These are phyloP conservation scores for Dichomitus squalens DNA, from an alignment of 1,284 basidiomycete species.

Conservation along the genomic window DNA sequence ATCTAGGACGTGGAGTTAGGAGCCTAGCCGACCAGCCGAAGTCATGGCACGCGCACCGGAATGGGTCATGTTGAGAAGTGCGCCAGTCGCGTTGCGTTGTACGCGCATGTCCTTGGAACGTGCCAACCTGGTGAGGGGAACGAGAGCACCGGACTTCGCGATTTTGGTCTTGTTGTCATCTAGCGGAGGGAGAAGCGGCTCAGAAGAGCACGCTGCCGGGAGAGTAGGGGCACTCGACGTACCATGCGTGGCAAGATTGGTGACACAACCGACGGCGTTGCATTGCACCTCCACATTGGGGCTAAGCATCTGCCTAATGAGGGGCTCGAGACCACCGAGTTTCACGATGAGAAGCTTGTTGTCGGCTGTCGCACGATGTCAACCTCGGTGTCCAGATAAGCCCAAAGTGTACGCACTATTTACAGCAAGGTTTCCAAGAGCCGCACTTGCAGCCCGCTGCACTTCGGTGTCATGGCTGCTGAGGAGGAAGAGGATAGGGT, in stretches of 20 bases:
- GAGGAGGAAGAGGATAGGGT: constrained; percentile 97
- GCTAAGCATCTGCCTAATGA: constrained; percentile 99
- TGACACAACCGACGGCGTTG: constrained; percentile 99
- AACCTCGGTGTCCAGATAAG: constrained; percentile 12
- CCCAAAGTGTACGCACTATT: constrained; percentile 74
- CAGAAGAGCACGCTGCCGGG: neutral
- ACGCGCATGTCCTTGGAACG: constrained; percentile 99
- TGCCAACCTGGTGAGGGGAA: constrained; percentile 94
- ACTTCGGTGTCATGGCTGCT: constrained; percentile 99
- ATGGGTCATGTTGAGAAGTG: constrained; percentile 99
- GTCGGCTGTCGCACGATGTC: constrained; percentile 66
- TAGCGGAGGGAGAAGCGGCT: constrained; percentile 29
- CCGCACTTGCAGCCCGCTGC: constrained; percentile 96
- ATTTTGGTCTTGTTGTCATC: constrained; percentile 99
- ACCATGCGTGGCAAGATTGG: constrained; percentile 98
- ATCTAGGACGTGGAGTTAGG: constrained; percentile 52
- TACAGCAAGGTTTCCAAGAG: constrained; percentile 97
- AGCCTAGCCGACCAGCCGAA: constrained; percentile 5
- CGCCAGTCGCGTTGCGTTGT: constrained; percentile 97
- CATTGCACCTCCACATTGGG: constrained; percentile 99
- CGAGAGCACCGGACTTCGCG: constrained; percentile 96
- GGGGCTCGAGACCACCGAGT: constrained; percentile 95
- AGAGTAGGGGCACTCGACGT: constrained; percentile 29
- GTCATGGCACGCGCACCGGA: constrained; percentile 62
- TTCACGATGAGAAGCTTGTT: constrained; percentile 99